Conservation (phyloP, 441 rosid species). For the Kokia cookei region DNA sequence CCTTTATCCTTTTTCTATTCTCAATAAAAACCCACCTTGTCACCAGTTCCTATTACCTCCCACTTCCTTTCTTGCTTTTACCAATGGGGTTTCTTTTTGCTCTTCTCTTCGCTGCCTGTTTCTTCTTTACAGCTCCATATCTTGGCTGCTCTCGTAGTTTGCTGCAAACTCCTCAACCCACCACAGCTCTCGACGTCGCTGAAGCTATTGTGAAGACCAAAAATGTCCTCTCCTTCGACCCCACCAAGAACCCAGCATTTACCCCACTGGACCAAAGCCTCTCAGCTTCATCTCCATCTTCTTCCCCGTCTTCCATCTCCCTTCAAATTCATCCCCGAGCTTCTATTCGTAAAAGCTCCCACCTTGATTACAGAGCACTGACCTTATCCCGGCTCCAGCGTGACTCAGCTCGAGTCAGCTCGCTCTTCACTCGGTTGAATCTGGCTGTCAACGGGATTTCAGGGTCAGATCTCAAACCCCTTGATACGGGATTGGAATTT, state of each 20-base stretch:
- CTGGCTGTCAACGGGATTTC: slow-evolving; percentile 33
- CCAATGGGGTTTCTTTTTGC: background rate
- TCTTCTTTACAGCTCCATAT: slow-evolving; percentile 16
- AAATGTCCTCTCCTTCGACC: slow-evolving; percentile 9
- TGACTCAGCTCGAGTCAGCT: slow-evolving; percentile 62
- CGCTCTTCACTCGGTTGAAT: slow-evolving; percentile 44
- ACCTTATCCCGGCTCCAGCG: slow-evolving; percentile 54
- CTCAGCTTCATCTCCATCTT: slow-evolving; percentile 17
- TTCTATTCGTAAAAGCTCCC: slow-evolving; percentile 29
- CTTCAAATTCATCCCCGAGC: slow-evolving; percentile 51
- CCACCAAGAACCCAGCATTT: slow-evolving; percentile 9
- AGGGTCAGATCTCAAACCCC: slow-evolving; percentile 36
- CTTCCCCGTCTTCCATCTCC: slow-evolving; percentile 22
- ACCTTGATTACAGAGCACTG: slow-evolving; percentile 55
- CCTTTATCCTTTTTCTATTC: background rate
- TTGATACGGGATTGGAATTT: slow-evolving; percentile 16
- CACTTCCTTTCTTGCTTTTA: background rate
- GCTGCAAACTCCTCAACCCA: background rate
- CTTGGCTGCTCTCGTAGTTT: slow-evolving; percentile 28
- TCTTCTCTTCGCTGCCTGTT: slow-evolving; percentile 11
- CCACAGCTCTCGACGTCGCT: slow-evolving; percentile 35
- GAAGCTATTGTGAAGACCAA: slow-evolving; percentile 32
- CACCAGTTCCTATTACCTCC: background rate
- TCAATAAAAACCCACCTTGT: background rate
- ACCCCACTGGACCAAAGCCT: slow-evolving; percentile 9